Percentiles rank a stretch among this genome's conserved stretches.
Conservation (phyloP, 257 asterid species). For the Haberlea rhodopensis region DNA sequence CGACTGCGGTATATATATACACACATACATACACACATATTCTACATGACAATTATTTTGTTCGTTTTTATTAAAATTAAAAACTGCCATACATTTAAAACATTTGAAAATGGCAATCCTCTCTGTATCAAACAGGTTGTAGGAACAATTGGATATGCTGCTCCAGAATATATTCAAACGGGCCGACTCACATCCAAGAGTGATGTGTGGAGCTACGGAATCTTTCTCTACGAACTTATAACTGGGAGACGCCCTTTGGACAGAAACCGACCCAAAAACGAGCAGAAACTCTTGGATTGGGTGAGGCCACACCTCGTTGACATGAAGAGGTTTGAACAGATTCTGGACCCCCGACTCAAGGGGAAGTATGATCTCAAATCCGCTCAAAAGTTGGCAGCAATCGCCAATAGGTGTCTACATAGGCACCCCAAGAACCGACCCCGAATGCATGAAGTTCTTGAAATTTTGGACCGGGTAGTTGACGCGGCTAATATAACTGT, state of each 20-base stretch:
- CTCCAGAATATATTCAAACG: constrained; percentile 87
- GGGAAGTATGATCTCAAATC: constrained; percentile 58
- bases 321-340: constrained; percentile 66
- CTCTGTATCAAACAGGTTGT: constrained; percentile 54
- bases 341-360: constrained; percentile 72
- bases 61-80: too few relatives aligned
- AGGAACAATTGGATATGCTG: constrained; percentile 94
- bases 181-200: constrained; percentile 88
- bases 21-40: too few relatives aligned
- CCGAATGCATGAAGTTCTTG: constrained; percentile 68
- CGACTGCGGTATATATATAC: constrained; percentile 62
- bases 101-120: not conserved
- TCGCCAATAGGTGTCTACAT: constrained; percentile 65
- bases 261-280: constrained; percentile 70
- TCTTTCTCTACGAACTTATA: constrained; percentile 87
- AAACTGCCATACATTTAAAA: not conserved
- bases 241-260: constrained; percentile 87
- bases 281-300: constrained; percentile 86
- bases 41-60: too few relatives aligned
- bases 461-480: constrained; percentile 51
- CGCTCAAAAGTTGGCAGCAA: constrained; percentile 79
- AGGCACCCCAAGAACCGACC: constrained; percentile 78
- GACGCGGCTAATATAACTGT: constrained; percentile 23
- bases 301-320: constrained; percentile 74
- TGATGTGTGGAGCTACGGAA: constrained; percentile 93